Evolutionary conservation across 2,329 filamentous ascomycete species (phyloP).

Genomic region (Sphaerulina musiva): DNA sequence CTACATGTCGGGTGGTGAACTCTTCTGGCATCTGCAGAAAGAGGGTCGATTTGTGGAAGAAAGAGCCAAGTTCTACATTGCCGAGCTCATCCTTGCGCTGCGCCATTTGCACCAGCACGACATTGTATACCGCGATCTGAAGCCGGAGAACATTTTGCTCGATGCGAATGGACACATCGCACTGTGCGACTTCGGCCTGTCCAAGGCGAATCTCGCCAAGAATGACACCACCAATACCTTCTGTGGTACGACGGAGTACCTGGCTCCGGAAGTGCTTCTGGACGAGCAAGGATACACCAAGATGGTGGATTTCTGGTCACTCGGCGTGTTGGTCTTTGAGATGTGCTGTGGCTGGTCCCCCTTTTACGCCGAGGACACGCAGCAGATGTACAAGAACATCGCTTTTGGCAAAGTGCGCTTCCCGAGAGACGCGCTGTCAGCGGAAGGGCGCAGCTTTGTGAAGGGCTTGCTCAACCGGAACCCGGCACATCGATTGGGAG

Average conservation of each 20-base stretch:
- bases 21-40: constrained; percentile 98
- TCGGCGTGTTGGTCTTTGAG: constrained; percentile 95
- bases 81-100: constrained; percentile 89
- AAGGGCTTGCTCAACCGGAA: constrained; percentile 96
- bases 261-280: constrained; percentile 88
- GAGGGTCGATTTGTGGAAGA: constrained; percentile 93
- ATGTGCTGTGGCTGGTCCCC: constrained; percentile 99
- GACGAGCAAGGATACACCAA: constrained; percentile 98
- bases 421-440: constrained; percentile 85
- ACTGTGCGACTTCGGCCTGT: constrained; percentile 93
- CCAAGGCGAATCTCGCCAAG: constrained; percentile 93
- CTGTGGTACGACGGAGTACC: constrained; percentile 95
- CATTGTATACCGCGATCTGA: constrained; percentile 95
- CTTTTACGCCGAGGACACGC: constrained; percentile 97
- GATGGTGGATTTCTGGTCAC: constrained; percentile 99
- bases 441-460: constrained; percentile 94
- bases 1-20: constrained; percentile 97
- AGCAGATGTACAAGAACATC: constrained; percentile 99
- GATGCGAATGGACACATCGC: constrained; percentile 98
- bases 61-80: constrained; percentile 97
- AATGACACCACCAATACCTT: constrained; percentile 99
- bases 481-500: constrained; percentile 88
- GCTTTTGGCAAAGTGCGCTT: constrained; percentile 98
- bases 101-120: constrained; percentile 94
- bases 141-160: constrained; percentile 93